Evolutionary conservation across 164 flowering plant genomes (phyloP).

Genomic region (Piper longum): DNA sequence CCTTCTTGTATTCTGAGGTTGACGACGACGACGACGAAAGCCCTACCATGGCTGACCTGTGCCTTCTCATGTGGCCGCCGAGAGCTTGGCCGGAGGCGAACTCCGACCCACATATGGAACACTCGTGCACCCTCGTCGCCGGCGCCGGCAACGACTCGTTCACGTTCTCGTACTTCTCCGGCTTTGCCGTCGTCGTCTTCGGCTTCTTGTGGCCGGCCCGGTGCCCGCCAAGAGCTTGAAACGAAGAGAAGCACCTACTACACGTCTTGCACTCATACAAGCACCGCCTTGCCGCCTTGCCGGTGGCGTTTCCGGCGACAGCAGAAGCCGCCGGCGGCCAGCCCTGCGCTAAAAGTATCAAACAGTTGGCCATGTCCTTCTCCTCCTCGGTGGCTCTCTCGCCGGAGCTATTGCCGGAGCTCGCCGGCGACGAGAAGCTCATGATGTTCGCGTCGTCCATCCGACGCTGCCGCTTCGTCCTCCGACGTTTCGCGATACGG

Average conservation of each 20-base stretch:
- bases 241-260: slow-evolving; percentile 36
- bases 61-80: slow-evolving; percentile 84
- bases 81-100: slow-evolving; percentile 76
- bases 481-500: slow-evolving; percentile 23
- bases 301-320: slow-evolving; percentile 1
- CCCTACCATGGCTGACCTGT: slow-evolving; percentile 14
- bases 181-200: slow-evolving; percentile 29
- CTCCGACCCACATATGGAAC: slow-evolving; percentile 70
- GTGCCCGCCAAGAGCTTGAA: slow-evolving; percentile 44
- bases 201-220: no score
- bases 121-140: slow-evolving; percentile 44
- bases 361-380: slow-evolving; percentile 49
- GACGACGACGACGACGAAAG: slow-evolving; percentile 5
- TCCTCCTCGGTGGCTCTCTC: slow-evolving; percentile 29
- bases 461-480: slow-evolving; percentile 38
- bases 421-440: slow-evolving; percentile 4
- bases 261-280: slow-evolving; percentile 56
- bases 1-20: slow-evolving; percentile 7
- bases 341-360: slow-evolving; percentile 48
- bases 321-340: slow-evolving; percentile 13
- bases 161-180: slow-evolving; percentile 8
- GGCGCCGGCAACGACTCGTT: slow-evolving; percentile 1
- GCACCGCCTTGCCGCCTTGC: slow-evolving; percentile 15
- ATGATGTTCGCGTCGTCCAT: neutral
- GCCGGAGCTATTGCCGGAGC: neutral